Base-by-base conservation (phyloP, 2,329 filamentous ascomycete genomes). In the Tolypocladium inflatum region DNA sequence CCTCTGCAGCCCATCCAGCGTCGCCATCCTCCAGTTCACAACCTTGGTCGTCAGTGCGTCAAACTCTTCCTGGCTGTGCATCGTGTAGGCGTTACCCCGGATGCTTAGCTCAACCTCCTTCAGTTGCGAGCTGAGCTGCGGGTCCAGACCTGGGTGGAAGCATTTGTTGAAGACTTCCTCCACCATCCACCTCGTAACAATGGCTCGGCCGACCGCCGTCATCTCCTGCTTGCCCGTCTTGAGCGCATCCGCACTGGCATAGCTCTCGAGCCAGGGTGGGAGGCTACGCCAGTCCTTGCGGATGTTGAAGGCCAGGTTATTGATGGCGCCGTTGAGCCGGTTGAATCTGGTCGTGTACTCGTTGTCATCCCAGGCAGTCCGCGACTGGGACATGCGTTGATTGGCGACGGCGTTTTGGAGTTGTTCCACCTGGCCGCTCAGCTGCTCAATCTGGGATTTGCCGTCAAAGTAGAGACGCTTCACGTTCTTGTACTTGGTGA, bases 381-480 rank as follows among this genome's bases (percentile, higher is more conserved):
- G 89, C 26, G 93, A 97, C 70, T 95, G 89, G 3, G 94, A 94
- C 72, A 99, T 87, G 59, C 93, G 88, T 74, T 97, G 94, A 72
- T 96, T 94, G 59, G 94, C 94, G 56, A 99, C 84, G n/a, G 91
- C 94, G 71, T 99, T 97, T 71, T 99, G 94, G 21, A 99, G 81
- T 66, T 94, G 89, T 71, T 97, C 93, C 30, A 97, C 89, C 73
- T 97, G 92, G 21, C 86, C 81, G 63, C 87, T 89, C 66, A 96
- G 88, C 66, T 89, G 85, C 67, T 97, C 92, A 57, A 97, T 93
- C 74, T 97, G 92, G 19, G 86, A 82, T 70, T 96, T 94, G 68
- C 93, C 91, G 63, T 97, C 94, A 71, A 97, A 97, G 71, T 97
- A 99, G 66, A 97, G 89, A 58, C 91, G 87, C 78, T 99, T 99